phyloP scores from a whole-genome alignment of 2,329 filamentous ascomycete genomes.

The Shiraia sp. region DNA sequence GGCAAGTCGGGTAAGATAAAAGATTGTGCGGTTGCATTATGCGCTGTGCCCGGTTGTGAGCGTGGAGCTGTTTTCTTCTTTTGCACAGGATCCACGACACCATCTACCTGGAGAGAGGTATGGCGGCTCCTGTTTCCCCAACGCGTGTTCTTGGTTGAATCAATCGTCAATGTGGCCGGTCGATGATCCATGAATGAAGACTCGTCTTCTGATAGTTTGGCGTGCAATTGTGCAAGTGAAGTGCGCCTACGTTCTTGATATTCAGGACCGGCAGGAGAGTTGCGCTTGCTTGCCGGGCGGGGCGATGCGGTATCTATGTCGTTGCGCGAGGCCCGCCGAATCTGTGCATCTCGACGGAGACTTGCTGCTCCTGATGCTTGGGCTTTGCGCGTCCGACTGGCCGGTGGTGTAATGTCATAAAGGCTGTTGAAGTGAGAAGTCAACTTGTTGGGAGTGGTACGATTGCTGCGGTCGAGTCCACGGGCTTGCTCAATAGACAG shows the following conservation, averaged over 20 bases:
- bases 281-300: constrained; percentile 44
- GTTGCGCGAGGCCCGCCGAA: constrained; percentile 50
- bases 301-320: constrained; percentile 45
- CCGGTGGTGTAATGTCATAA: constrained; percentile 53
- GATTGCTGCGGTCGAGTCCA: constrained; percentile 49
- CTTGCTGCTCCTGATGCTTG: constrained; percentile 38
- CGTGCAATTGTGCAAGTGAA: constrained; percentile 60
- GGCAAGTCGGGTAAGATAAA: constrained; percentile 65
- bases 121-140: constrained; percentile 55
- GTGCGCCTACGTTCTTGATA: constrained; percentile 48
- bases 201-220: constrained; percentile 57
- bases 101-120: constrained; percentile 44
- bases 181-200: constrained; percentile 58
- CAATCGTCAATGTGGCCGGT: constrained; percentile 48
- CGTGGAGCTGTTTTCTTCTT: constrained; percentile 25
- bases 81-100: constrained; percentile 23
- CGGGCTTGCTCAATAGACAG: constrained; percentile 63
- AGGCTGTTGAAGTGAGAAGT: constrained; percentile 57
- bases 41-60: constrained; percentile 47
- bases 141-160: constrained; percentile 56
- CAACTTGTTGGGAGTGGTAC: constrained; percentile 47
- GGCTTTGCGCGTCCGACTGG: constrained; percentile 41
- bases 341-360: constrained; percentile 51
- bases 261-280: constrained; percentile 36
- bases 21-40: constrained; percentile 59